phyloP scores from a whole-genome alignment of 2,329 filamentous ascomycete genomes.

The Aspergillus sergii region DNA sequence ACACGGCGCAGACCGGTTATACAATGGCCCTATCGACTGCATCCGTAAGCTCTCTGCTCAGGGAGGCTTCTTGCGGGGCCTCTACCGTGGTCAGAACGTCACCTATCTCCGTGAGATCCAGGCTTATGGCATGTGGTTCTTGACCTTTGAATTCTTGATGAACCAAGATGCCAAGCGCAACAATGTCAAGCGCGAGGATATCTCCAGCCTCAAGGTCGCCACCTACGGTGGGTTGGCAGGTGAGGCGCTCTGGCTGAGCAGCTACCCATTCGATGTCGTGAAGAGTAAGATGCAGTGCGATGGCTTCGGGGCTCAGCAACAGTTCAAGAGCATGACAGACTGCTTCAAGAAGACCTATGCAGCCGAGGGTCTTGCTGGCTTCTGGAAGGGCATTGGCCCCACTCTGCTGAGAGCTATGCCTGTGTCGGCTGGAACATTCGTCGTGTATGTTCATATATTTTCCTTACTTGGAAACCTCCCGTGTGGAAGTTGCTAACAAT shows the following conservation, averaged over 20 bases:
- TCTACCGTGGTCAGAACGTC: slow-evolving; percentile 86
- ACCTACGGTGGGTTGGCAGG: slow-evolving; percentile 91
- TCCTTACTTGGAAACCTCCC: background rate
- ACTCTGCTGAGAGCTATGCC: slow-evolving; percentile 95
- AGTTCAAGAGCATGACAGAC: slow-evolving; percentile 81
- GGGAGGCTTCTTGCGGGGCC: slow-evolving; percentile 68
- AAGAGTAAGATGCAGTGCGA: slow-evolving; percentile 99
- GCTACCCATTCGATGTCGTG: slow-evolving; percentile 94
- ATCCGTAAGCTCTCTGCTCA: slow-evolving; percentile 76
- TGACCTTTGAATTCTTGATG: slow-evolving; percentile 96
- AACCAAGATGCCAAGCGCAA: slow-evolving; percentile 82
- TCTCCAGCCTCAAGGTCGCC: slow-evolving; percentile 83
- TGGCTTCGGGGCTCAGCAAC: slow-evolving; percentile 73
- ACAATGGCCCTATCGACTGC: slow-evolving; percentile 85
- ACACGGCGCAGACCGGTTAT: slow-evolving; percentile 77
- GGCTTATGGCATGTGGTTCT: slow-evolving; percentile 95
- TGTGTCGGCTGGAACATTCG: slow-evolving; percentile 96
- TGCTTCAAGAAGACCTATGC: slow-evolving; percentile 83
- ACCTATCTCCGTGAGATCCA: slow-evolving; percentile 87
- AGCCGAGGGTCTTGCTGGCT: slow-evolving; percentile 75
- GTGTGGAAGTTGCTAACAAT: slow-evolving; percentile 14
- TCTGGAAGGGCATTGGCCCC: slow-evolving; percentile 93
- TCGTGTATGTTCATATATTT: slow-evolving; percentile 58
- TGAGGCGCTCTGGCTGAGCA: slow-evolving; percentile 88
- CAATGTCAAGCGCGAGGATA: slow-evolving; percentile 70